Percentiles rank a stretch among this genome's conserved stretches.
Conservation (phyloP, 495 filamentous ascomycete genomes). For the Chaetomium cochliodes region DNA sequence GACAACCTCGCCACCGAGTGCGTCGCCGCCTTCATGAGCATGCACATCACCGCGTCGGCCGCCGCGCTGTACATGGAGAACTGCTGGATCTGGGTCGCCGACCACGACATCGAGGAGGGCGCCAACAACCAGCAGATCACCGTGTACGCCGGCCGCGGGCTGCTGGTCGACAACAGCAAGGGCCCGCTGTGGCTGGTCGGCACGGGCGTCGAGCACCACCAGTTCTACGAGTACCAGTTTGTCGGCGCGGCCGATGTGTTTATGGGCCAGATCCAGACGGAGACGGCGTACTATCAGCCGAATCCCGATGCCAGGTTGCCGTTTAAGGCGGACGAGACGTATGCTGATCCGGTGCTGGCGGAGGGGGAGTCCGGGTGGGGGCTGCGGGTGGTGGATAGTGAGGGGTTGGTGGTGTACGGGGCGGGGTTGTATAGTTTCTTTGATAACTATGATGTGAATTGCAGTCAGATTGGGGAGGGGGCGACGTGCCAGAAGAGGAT, state of each 20-base stretch:
- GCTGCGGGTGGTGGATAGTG: constrained; percentile 52
- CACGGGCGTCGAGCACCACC: constrained; percentile 64
- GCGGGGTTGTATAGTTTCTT: constrained; percentile 65
- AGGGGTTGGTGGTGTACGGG: constrained; percentile 60
- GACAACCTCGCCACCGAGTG: constrained; percentile 52
- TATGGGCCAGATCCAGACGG: constrained; percentile 75
- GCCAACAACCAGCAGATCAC: constrained; percentile 62
- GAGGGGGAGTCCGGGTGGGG: constrained; percentile 54
- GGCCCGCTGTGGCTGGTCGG: constrained; percentile 60
- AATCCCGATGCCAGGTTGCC: constrained; percentile 71
- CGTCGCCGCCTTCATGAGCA: constrained; percentile 63
- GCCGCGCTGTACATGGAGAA: constrained; percentile 63
- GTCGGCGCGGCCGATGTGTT: constrained; percentile 61
- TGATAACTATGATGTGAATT: constrained; percentile 48
- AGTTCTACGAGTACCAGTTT: constrained; percentile 78
- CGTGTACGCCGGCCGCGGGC: constrained; percentile 66
- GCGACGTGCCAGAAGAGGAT: constrained; percentile 62
- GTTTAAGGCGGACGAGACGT: constrained; percentile 58
- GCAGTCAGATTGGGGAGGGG: constrained; percentile 43
- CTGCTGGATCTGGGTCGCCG: constrained; percentile 67
- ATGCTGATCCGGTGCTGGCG: constrained; percentile 69
- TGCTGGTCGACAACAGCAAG: constrained; percentile 56
- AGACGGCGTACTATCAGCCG: constrained; percentile 64
- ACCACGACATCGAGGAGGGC: constrained; percentile 69
- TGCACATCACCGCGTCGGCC: constrained; percentile 63